Base-by-base conservation (phyloP, 192 early-diverging fungal species). In the Backusella liffmaniae region DNA sequence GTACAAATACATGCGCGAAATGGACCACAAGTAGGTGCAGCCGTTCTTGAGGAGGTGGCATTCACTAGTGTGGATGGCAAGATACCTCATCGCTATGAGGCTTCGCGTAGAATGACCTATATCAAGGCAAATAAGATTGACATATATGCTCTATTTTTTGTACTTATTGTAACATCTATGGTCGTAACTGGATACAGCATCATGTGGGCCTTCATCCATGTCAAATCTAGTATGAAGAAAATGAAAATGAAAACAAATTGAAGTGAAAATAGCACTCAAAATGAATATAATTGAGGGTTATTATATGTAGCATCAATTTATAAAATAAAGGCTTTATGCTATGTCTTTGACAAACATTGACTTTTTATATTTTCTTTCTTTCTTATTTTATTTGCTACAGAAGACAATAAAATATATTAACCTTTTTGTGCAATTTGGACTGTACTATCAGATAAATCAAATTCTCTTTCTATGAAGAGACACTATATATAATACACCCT, bases 1-100 rank as follows among this genome's bases (percentile, higher is more conserved):
- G 56, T 74, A 16, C 77, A 79, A 32, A 18, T 79, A 15, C 49
- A 34, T 18, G 18, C 77, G 10, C 34, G 34, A 0, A 21, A 67
- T n/a, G 73, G 66, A 21, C n/a, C 42, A 36, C 46, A 18, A 35
- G 32, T 67, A 10, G 71, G 66, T 62, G 77, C 51, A 5, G 67
- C 66, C 70, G 2, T 70, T 21, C 39, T 79, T 51, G 78, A 79
- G 53, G 78, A 79, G 65, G 78, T 74, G 1, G 29, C 67, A 0
- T 79, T 79, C 34, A 21, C 73, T 15, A 10, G 26, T 26, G 30
- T 42, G 10, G 53, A 74, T 39, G 56, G 66, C 1, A 16, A 34
- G 23, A 34, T 79, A 29, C 73, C 78, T 3, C 73, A 74, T 53
- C 68, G 73, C 12, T 75, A 75, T 46, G 66, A 70, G 18, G 73